Percentiles rank a stretch among this genome's conserved stretches.
Evolutionary conservation across 2,329 filamentous ascomycete genomes (phyloP).

Genomic region (Pseudogymnoascus verrucosus): DNA sequence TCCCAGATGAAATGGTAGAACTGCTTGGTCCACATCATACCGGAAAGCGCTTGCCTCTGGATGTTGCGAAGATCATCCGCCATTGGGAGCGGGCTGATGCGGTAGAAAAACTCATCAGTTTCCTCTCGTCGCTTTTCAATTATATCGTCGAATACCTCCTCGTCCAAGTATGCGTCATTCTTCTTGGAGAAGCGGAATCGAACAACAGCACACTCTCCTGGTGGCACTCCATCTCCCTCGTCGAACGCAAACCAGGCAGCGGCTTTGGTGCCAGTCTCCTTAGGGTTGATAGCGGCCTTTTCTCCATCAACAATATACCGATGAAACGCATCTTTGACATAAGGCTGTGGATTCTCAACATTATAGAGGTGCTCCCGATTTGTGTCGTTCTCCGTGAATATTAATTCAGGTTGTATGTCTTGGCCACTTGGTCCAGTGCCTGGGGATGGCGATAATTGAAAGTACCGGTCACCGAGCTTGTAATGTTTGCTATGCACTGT

Average conservation of each 20-base stretch:
- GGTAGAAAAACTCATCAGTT: slow-evolving; percentile 92
- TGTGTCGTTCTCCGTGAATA: slow-evolving; percentile 95
- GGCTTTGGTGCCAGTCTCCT: slow-evolving; percentile 73
- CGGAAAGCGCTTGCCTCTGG: slow-evolving; percentile 85
- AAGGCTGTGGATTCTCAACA: slow-evolving; percentile 69
- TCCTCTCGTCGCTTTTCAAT: slow-evolving; percentile 81
- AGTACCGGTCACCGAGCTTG: slow-evolving; percentile 73
- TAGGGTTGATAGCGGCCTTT: slow-evolving; percentile 74
- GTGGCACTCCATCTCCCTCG: slow-evolving; percentile 75
- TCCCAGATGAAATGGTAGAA: slow-evolving; percentile 97
- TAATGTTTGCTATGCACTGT: slow-evolving; percentile 70
- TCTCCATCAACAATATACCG: slow-evolving; percentile 75
- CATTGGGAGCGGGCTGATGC: slow-evolving; percentile 89
- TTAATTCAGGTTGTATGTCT: slow-evolving; percentile 74
- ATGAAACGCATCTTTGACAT: slow-evolving; percentile 95
- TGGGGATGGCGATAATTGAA: slow-evolving; percentile 82
- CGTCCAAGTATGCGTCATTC: slow-evolving; percentile 72
- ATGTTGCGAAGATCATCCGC: slow-evolving; percentile 89
- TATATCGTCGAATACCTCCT: slow-evolving; percentile 85
- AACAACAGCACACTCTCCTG: slow-evolving; percentile 90
- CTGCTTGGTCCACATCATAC: slow-evolving; percentile 99
- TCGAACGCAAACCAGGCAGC: slow-evolving; percentile 91
- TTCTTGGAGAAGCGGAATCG: slow-evolving; percentile 80
- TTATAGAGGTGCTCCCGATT: slow-evolving; percentile 73
- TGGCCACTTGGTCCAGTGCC: slow-evolving; percentile 70